Conservation (phyloP, 2,329 filamentous ascomycete species). For the Ophiocordyceps unilateralis region DNA sequence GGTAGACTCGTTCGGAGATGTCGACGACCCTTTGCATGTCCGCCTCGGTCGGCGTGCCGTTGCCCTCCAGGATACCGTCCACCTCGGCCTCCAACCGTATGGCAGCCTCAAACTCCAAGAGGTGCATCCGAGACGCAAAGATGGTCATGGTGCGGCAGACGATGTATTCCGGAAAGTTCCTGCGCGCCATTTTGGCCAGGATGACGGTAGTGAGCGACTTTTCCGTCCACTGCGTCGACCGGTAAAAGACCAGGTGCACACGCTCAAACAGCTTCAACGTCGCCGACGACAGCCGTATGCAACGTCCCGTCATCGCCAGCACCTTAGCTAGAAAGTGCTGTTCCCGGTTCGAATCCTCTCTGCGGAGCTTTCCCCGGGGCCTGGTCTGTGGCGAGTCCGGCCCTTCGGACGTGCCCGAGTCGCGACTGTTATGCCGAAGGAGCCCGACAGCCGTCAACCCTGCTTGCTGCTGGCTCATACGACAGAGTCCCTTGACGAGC, state of each 20-base stretch:
- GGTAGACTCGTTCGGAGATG: conserved; percentile 58
- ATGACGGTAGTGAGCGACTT: conserved; percentile 93
- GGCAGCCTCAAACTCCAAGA: conserved; percentile 81
- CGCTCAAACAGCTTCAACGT: conserved; percentile 75
- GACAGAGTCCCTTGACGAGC: conserved; percentile 55
- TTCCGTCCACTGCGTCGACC: conserved; percentile 92
- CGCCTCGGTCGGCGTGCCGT: conserved; percentile 48
- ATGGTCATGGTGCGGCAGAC: conserved; percentile 83
- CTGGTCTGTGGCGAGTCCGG: conserved; percentile 20
- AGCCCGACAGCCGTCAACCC: conserved; percentile 56
- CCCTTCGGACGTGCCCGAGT: conserved; percentile 31
- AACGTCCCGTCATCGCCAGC: conserved; percentile 59
- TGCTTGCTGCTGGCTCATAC: conserved; percentile 55
- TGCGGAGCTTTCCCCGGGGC: conserved; percentile 4
- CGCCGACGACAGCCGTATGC: conserved; percentile 59
- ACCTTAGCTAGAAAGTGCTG: conserved; percentile 65
- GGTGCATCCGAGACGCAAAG: conserved; percentile 54
- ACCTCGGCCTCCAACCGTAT: conserved; percentile 67
- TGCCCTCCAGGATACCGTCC: conserved; percentile 68
- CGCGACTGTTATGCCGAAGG: conserved; percentile 44
- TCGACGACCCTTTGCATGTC: conserved; percentile 51
- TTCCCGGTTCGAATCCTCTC: conserved; percentile 42
- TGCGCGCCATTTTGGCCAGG: conserved; percentile 69
- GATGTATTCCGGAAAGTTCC: conserved; percentile 80
- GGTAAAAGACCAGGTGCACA: conserved; percentile 89